phyloP scores from a whole-genome alignment of 768 basidiomycete genomes.

The Macrocybe gigantea region DNA sequence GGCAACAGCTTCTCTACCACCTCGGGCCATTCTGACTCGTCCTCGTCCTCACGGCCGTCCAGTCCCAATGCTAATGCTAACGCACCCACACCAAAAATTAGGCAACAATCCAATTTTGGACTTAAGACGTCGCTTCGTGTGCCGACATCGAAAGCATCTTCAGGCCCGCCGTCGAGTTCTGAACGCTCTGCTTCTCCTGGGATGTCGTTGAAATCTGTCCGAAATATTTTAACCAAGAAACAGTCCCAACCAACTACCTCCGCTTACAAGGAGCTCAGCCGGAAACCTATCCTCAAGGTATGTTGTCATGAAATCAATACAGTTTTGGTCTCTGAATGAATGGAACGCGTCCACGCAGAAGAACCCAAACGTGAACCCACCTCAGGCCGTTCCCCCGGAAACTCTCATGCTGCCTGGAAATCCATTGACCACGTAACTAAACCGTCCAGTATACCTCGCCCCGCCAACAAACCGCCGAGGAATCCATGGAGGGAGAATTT shows the following conservation, averaged over 20 bases:
- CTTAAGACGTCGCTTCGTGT: slow-evolving; percentile 34
- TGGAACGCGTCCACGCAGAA: too few species aligned
- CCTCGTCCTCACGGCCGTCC: slow-evolving; percentile 4
- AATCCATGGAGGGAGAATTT: too few species aligned
- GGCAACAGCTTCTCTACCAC: not conserved
- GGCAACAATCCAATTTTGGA: slow-evolving; percentile 23
- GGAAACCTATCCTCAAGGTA: slow-evolving; percentile 10
- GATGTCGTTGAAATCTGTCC: slow-evolving; percentile 22
- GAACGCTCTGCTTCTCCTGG: slow-evolving; percentile 9
- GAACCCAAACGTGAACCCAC: too few species aligned
- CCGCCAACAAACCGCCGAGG: slow-evolving; percentile 8
- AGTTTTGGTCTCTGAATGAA: too few species aligned
- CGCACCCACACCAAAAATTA: slow-evolving; percentile 22
- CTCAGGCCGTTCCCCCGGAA: too few species aligned
- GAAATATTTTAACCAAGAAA: slow-evolving; percentile 18
- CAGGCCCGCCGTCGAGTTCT: slow-evolving; percentile 4
- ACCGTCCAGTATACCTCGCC: slow-evolving; percentile 30
- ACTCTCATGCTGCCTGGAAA: too few species aligned
- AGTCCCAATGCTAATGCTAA: slow-evolving; percentile 12
- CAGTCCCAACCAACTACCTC: not conserved
- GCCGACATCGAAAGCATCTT: slow-evolving; percentile 23
- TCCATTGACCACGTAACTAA: too few species aligned
- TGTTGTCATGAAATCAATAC: not conserved
- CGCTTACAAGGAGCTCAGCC: too few species aligned
- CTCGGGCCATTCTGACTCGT: not conserved